Evolutionary conservation across 2,329 filamentous ascomycete genomes (phyloP).

Genomic region (Botryotinia convoluta): DNA sequence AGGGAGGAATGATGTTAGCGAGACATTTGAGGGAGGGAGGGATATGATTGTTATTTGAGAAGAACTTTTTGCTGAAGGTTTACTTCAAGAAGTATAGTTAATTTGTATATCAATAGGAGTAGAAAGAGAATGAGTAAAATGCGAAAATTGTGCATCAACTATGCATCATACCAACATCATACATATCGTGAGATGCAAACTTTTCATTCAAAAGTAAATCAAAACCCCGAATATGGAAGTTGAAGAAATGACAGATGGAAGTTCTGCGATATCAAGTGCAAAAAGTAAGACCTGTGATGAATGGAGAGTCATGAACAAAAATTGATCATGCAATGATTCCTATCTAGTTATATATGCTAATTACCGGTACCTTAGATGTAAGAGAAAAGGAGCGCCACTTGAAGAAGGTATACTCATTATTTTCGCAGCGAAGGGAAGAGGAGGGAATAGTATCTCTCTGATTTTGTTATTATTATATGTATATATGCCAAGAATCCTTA

Average conservation of each 20-base stretch:
- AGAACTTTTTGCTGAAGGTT: fast-evolving
- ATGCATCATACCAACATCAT: not conserved
- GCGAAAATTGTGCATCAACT: not conserved
- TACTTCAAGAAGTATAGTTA: too few relatives aligned
- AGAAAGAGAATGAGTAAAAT: too few relatives aligned
- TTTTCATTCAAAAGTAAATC: not conserved
- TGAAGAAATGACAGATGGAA: not conserved
- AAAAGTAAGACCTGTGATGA: too few relatives aligned
- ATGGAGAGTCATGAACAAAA: not conserved
- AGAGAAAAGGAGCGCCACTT: not conserved
- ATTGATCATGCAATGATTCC: not conserved
- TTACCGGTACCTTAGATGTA: too few relatives aligned
- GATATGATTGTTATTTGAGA: not conserved
- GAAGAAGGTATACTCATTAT: too few relatives aligned
- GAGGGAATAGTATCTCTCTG: not conserved
- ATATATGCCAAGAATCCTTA: too few relatives aligned
- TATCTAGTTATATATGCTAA: not conserved
- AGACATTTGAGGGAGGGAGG: not conserved
- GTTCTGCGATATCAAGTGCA: not conserved
- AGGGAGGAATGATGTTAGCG: not conserved
- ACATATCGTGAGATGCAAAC: not conserved
- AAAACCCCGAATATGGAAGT: not conserved
- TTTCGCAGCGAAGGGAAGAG: too few relatives aligned
- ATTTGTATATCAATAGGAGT: too few relatives aligned
- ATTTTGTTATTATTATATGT: too few relatives aligned